Percentiles rank a stretch among this genome's conserved stretches.
These are phyloP conservation scores for Cryptococcus sp. DNA, from an alignment of 1,284 basidiomycete genomes.

Conservation along the genomic window DNA sequence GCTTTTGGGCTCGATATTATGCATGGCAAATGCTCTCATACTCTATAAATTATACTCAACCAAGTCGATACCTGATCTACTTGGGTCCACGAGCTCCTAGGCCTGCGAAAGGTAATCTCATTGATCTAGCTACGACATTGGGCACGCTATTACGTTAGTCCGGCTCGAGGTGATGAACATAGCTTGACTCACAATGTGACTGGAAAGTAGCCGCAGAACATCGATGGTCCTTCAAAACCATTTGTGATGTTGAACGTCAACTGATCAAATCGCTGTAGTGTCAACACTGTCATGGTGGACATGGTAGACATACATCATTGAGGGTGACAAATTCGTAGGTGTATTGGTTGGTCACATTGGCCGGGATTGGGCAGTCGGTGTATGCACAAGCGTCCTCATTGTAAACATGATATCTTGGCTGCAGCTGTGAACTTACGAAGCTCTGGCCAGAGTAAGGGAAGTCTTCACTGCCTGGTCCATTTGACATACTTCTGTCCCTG, in stretches of 20 bases:
- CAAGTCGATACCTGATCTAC: background rate
- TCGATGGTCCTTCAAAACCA: conserved; percentile 17
- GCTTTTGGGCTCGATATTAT: too few species aligned
- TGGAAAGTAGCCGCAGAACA: conserved; percentile 26
- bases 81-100: background rate
- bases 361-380: conserved; percentile 23
- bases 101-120: background rate
- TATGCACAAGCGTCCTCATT: conserved; percentile 24
- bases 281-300: background rate
- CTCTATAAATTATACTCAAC: too few species aligned
- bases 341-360: conserved; percentile 8
- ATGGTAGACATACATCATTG: conserved; percentile 15
- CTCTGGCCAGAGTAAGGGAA: conserved; percentile 25
- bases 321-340: conserved; percentile 24
- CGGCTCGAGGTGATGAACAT: too few species aligned
- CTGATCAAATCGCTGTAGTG: conserved; percentile 17
- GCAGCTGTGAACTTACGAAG: conserved; percentile 16
- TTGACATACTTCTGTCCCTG: conserved; percentile 9
- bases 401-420: background rate
- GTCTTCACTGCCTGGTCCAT: conserved; percentile 1
- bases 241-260: conserved; percentile 29
- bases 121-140: background rate
- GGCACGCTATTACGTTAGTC: background rate
- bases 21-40: too few species aligned
- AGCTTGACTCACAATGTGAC: conserved; percentile 19